These are phyloP conservation scores for Brassica cretica DNA, from an alignment of 345 rosid species.

Conservation along the genomic window DNA sequence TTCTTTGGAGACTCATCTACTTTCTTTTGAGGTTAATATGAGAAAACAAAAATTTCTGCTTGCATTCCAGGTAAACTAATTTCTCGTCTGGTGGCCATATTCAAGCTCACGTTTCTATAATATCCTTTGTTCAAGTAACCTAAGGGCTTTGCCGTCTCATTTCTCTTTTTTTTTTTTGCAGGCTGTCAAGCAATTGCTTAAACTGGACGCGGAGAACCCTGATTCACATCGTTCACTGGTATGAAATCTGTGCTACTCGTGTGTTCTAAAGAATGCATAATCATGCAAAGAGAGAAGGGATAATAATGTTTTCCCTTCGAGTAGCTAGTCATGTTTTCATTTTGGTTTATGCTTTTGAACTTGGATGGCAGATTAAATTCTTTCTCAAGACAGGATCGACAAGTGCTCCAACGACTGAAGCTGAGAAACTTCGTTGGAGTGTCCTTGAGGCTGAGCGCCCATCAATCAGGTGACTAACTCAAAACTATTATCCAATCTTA, in stretches of 20 bases:
- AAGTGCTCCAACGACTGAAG: slow-evolving; percentile 61
- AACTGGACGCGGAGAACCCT: slow-evolving; percentile 83
- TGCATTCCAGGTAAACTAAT: slow-evolving; percentile 77
- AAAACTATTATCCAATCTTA: slow-evolving; percentile 6
- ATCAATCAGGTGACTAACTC: slow-evolving; percentile 61
- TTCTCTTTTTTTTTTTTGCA: slow-evolving; percentile 21
- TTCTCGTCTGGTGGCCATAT: slow-evolving; percentile 6
- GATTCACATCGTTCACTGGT: slow-evolving; percentile 92
- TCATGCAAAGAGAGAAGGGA: background rate
- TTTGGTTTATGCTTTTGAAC: slow-evolving; percentile 20
- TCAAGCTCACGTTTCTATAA: background rate
- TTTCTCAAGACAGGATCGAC: slow-evolving; percentile 67
- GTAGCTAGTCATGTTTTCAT: background rate
- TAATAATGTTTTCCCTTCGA: background rate
- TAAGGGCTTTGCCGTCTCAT: background rate
- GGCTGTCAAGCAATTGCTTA: slow-evolving; percentile 88
- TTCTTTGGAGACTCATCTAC: slow-evolving; percentile 87
- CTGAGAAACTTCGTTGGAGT: slow-evolving; percentile 85
- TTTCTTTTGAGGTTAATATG: slow-evolving; percentile 94
- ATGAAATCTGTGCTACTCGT: slow-evolving; percentile 28
- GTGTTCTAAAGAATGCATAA: slow-evolving; percentile 10
- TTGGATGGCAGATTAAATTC: slow-evolving; percentile 65
- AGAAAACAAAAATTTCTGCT: slow-evolving; percentile 89
- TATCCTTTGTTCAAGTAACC: slow-evolving; percentile 4
- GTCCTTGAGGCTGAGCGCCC: slow-evolving; percentile 91